These are phyloP conservation scores for Lineolata rhizophorae DNA, from an alignment of 495 filamentous ascomycete species.

Conservation along the genomic window DNA sequence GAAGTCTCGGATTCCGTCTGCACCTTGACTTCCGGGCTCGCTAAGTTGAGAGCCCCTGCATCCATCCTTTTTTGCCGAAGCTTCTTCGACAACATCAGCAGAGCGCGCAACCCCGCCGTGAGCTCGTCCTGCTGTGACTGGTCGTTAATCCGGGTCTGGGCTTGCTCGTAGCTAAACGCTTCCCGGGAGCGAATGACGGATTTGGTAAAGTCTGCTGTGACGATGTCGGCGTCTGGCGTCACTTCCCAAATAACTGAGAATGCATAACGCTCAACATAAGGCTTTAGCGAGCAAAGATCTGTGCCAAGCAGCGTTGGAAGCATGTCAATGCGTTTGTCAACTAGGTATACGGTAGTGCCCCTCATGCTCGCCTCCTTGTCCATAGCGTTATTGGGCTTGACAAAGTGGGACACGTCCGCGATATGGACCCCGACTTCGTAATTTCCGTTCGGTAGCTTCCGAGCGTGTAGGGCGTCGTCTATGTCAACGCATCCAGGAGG, in stretches of 20 bases:
- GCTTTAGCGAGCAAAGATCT: slow-evolving; percentile 89
- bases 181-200: slow-evolving; percentile 96
- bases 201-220: slow-evolving; percentile 70
- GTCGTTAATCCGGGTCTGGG: slow-evolving; percentile 85
- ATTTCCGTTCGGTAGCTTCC: slow-evolving; percentile 72
- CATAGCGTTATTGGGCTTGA: slow-evolving; percentile 94
- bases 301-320: slow-evolving; percentile 87
- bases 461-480: slow-evolving; percentile 86
- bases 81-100: slow-evolving; percentile 79
- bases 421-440: slow-evolving; percentile 97
- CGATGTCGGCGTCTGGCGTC: slow-evolving; percentile 61
- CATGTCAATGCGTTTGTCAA: slow-evolving; percentile 99
- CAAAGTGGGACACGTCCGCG: slow-evolving; percentile 94
- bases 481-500: slow-evolving; percentile 94
- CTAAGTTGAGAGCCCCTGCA: slow-evolving; percentile 82
- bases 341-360: slow-evolving; percentile 91
- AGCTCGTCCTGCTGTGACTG: slow-evolving; percentile 63
- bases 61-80: slow-evolving; percentile 91
- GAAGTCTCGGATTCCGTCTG: slow-evolving; percentile 87
- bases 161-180: slow-evolving; percentile 93
- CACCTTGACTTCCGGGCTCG: slow-evolving; percentile 84
- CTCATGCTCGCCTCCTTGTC: slow-evolving; percentile 80
- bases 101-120: slow-evolving; percentile 69
- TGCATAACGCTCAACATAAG: slow-evolving; percentile 90
- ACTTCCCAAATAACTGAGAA: slow-evolving; percentile 94